Percentiles rank a stretch among this genome's conserved stretches.
These are phyloP conservation scores for Kalmusia sp. DNA, from an alignment of 2,329 filamentous ascomycete genomes.

Conservation along the genomic window DNA sequence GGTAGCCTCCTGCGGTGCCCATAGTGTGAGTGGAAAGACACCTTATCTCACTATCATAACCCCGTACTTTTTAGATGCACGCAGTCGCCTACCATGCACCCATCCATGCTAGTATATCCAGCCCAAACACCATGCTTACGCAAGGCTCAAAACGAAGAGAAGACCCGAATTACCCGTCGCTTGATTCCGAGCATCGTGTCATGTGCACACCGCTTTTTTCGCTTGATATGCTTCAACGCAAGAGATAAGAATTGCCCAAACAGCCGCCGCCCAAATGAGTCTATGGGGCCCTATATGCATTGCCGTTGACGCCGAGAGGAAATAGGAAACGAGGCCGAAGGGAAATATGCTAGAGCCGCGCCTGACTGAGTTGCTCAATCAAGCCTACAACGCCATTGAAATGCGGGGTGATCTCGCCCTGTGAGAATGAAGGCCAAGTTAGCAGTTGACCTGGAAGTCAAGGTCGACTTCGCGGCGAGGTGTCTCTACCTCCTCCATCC, in stretches of 20 bases:
- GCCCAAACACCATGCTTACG: slow-evolving; percentile 46
- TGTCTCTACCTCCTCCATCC: slow-evolving; percentile 73
- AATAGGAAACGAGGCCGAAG: slow-evolving; percentile 15
- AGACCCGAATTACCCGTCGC: slow-evolving; percentile 12
- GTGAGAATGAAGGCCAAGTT: slow-evolving; percentile 31
- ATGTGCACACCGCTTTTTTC: slow-evolving; percentile 30
- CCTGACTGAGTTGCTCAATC: slow-evolving; percentile 42
- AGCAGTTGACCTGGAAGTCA: slow-evolving; percentile 48
- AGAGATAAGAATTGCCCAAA: slow-evolving; percentile 8
- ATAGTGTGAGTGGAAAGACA: not conserved
- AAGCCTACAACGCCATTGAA: slow-evolving; percentile 37
- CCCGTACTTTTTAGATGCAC: slow-evolving; percentile 9
- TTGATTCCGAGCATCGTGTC: slow-evolving; percentile 13
- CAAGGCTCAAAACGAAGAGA: slow-evolving; percentile 13
- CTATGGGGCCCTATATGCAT: not conserved
- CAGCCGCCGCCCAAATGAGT: not conserved
- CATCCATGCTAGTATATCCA: slow-evolving; percentile 34
- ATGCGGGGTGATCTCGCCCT: slow-evolving; percentile 38
- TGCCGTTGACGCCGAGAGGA: slow-evolving; percentile 9
- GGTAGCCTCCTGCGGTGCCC: not conserved
- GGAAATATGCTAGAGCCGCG: slow-evolving; percentile 34
- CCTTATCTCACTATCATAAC: not conserved
- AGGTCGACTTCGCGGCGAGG: slow-evolving; percentile 43
- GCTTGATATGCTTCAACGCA: slow-evolving; percentile 13
- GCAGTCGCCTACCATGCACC: slow-evolving; percentile 23